These are phyloP conservation scores for Amphibolis antarctica DNA, from an alignment of 106 monocot genomes.

Conservation along the genomic window DNA sequence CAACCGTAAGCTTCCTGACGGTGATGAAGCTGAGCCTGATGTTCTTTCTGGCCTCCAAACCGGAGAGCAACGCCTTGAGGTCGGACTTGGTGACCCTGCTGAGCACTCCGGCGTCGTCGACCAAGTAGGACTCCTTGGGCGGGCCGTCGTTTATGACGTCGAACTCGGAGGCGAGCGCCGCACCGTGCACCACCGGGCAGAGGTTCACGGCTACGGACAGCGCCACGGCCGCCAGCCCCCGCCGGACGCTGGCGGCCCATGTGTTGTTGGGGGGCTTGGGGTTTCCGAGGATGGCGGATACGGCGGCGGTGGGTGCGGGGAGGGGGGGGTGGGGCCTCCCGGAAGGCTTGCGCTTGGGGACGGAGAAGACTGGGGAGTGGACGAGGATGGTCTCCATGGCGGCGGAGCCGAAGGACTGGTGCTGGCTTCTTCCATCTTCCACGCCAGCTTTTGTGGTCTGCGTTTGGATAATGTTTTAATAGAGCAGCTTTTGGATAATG, in stretches of 20 bases:
- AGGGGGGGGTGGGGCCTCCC: conserved; percentile 3
- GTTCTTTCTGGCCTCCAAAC: conserved; percentile 80
- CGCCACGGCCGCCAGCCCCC: conserved; percentile 61
- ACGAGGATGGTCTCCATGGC: conserved; percentile 45
- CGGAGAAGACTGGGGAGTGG: conserved; percentile 19
- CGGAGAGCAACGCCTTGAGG: conserved; percentile 57
- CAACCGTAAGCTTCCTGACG: conserved; percentile 86
- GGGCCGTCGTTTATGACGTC: conserved; percentile 75
- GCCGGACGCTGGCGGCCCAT: conserved; percentile 44
- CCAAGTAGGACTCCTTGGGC: conserved; percentile 58
- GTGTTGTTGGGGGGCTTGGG: not conserved
- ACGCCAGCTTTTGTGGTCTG: too few relatives aligned
- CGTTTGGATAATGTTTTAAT: too few relatives aligned
- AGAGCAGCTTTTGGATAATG: too few relatives aligned
- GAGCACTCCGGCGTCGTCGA: conserved; percentile 87
- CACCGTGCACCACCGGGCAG: conserved; percentile 17
- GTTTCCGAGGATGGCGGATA: not conserved
- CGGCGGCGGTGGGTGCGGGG: not conserved
- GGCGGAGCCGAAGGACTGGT: too few relatives aligned
- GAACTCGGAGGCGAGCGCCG: conserved; percentile 78
- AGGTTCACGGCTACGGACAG: conserved; percentile 67
- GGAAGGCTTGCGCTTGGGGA: conserved; percentile 23
- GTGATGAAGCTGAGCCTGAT: conserved; percentile 79
- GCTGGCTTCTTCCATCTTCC: too few relatives aligned
- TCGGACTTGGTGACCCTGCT: conserved; percentile 89